These are phyloP conservation scores for Cladosporium sp. DNA, from an alignment of 2,329 filamentous ascomycete genomes.

Conservation along the genomic window DNA sequence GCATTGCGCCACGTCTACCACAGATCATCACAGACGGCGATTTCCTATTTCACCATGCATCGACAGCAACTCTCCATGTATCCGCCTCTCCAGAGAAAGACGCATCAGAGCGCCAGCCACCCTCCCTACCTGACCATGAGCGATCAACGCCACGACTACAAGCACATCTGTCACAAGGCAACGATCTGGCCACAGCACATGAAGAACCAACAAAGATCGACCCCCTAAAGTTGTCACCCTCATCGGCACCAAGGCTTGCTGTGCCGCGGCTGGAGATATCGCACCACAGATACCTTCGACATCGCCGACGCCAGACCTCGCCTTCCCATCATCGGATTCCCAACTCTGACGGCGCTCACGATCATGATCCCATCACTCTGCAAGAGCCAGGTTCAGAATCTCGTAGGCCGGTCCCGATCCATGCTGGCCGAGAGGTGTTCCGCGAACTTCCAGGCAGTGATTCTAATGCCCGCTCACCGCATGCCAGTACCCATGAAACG, in stretches of 20 bases:
- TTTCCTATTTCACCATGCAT: neutral
- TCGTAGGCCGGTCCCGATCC: neutral
- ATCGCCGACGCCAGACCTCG: conserved; percentile 5
- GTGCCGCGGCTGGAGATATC: neutral
- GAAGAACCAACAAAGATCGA: neutral
- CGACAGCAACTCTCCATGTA: neutral
- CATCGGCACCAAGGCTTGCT: neutral
- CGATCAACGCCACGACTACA: no score
- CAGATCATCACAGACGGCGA: neutral
- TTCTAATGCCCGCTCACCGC: no score
- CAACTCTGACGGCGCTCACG: neutral
- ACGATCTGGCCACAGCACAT: neutral
- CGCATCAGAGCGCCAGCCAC: neutral
- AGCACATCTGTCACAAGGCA: no score
- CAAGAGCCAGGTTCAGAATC: neutral
- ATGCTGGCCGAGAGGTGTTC: conserved; percentile 1
- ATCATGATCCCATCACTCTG: neutral
- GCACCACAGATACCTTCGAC: neutral
- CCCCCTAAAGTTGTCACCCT: neutral
- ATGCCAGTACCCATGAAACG: no score
- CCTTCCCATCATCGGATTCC: conserved; percentile 1
- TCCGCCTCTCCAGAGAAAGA: neutral
- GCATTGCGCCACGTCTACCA: conserved; percentile 15
- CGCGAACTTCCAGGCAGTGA: neutral
- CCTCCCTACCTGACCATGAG: no score